phyloP scores from a whole-genome alignment of 2,329 filamentous ascomycete genomes.

The Pleurostoma richardsiae region DNA sequence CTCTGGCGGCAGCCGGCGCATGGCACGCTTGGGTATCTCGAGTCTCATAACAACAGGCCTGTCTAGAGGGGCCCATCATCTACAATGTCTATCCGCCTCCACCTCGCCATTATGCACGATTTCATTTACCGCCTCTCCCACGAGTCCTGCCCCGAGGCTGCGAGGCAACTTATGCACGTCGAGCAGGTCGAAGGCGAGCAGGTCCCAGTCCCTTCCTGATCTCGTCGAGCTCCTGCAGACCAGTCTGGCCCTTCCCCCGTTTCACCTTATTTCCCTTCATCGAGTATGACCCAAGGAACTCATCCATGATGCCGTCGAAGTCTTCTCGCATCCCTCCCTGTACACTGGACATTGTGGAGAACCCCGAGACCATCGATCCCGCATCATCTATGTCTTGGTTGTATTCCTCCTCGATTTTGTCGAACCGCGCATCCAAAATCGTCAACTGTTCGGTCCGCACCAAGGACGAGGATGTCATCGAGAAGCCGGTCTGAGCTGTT shows the following conservation, averaged over 20 bases:
- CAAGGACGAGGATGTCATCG: conserved; percentile 98
- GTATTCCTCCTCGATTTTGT: conserved; percentile 80
- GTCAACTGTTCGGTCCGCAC: conserved; percentile 81
- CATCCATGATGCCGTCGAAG: conserved; percentile 88
- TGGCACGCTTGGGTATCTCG: no score
- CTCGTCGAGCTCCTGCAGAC: conserved; percentile 86
- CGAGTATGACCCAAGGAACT: conserved; percentile 75
- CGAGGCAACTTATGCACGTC: conserved; percentile 1
- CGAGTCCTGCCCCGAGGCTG: no score
- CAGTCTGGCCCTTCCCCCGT: conserved; percentile 74
- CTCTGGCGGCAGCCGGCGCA: no score
- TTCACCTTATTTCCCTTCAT: conserved; percentile 73
- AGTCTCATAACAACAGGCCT: no score
- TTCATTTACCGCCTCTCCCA: no score
- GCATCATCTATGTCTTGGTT: conserved; percentile 44
- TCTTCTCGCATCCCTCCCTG: conserved; percentile 66
- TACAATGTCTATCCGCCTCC: no score
- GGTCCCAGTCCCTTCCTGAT: conserved; percentile 76
- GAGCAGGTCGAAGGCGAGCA: conserved; percentile 48
- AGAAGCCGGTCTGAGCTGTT: conserved; percentile 84
- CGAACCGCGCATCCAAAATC: conserved; percentile 84
- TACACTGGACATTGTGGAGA: conserved; percentile 62
- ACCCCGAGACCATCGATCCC: conserved; percentile 49
- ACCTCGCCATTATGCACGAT: no score
- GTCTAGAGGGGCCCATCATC: no score